Evolutionary conservation across 345 rosid genomes (phyloP), one percentile per base, ranked within the genome.

Genomic region (Angophora floribunda): DNA sequence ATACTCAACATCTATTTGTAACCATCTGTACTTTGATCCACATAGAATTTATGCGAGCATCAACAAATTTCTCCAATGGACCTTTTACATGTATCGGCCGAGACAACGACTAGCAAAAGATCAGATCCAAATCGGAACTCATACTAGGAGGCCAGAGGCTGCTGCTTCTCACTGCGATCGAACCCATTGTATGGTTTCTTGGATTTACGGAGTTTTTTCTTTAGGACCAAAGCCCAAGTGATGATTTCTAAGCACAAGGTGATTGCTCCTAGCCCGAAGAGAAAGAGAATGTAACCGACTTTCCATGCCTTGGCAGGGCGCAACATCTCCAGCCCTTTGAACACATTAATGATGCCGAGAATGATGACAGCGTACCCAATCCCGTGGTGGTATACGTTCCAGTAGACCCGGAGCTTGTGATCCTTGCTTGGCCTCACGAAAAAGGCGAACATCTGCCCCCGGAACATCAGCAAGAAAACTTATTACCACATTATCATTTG

Each of bases 301-400:
- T 90, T 94, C 95, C 96, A 97, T 59, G 93, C 92, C 10, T 92
- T 61, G 51, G 80, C 91, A 3, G 98, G 99, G 0, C 61, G 90
- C 92, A 97, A 93, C 63, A 97, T 96, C 78, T 90, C 86, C 1
- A 95, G 88, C 67, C 99, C 99, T 90, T 97, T 96, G 87, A 95
- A 96, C 52, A 96, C 94, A 85, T 97, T 97, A 87, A 95, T 7
- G 87, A 97, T 89, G 79, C 96, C 97, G 0, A 97, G 95, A 51
- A 90, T 44, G 6, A 96, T 65, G n/a, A 97, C 92, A 10, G 93
- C 63, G 67, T 95, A 96, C 52, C 99, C 99, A 4, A 96, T 85
- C 7, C 95, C 88, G 45, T 96, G 98, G 89, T 97, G 99, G 89
- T 97, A 96, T 63, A 97, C 89, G 85, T 96, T 96, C 99, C 99